Evolutionary conservation across 345 rosid genomes (phyloP), one percentile per base, ranked within the genome.

Genomic region (Bruguiera gymnorhiza): DNA sequence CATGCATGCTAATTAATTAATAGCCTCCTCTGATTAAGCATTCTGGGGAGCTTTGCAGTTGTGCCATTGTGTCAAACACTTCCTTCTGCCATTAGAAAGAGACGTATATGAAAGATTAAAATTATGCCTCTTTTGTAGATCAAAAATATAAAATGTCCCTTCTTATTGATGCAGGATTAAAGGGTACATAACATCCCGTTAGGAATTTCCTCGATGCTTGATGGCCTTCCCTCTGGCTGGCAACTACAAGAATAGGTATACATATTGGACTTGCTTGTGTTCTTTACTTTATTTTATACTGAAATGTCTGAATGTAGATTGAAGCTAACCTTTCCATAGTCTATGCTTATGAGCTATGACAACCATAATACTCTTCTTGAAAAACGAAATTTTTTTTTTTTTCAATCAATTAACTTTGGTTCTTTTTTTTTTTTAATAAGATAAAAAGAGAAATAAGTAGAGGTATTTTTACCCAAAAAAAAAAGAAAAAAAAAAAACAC

Each of bases 101-200:
- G 65, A 67, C 70, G 68, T 74, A 50, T 61, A 55, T 24, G n/a
- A 26, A 69, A 81, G 74, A 74, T 77, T 70, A 62, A 67, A 46
- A 36, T 26, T 13, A 16, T 8, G 1, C 34, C 16, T 36, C 34
- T 23, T 67, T 55, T 67, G 62, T 34, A 34, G 62, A 55, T 37
- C 53, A 55, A 34, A 66, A 2, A 54, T 6, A 21, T 54, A 32
- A 55, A 21, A 23, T 67, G 15, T 18, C 37, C 16, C 23, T 36
- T 55, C 61, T 7, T 3, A 31, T 10, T 18, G 39, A 27, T 50
- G 11, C 0, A 21, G 30, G 32, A 29, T 5, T 2, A 53, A 53
- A 48, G 66, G 20, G 57, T 29, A 26, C 27, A 27, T 39, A 48
- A 29, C 18, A 4, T 6, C 43, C 15, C 15, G 8, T 30, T 6